Conservation (phyloP, 2,329 filamentous ascomycete species). For the Akanthomyces muscarius region DNA sequence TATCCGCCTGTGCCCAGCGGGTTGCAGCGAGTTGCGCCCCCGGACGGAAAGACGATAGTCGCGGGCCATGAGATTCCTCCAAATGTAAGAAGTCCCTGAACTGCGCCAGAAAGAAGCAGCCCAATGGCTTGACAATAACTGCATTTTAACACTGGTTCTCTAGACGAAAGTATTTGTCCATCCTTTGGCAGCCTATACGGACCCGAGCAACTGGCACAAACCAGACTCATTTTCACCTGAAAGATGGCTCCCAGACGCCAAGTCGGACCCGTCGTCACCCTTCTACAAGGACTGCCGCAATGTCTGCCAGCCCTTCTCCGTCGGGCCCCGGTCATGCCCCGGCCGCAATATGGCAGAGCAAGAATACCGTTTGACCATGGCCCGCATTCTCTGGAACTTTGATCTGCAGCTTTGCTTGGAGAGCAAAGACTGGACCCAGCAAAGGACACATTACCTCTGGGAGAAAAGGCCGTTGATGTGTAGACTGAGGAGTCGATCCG, state of each 20-base stretch:
- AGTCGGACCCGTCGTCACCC: not conserved
- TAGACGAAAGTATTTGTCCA: not conserved
- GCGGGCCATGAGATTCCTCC: not conserved
- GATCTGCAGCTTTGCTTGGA: not conserved
- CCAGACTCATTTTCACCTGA: not conserved
- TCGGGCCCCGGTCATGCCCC: constrained; percentile 1
- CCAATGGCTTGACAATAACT: no score
- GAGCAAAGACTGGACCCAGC: not conserved
- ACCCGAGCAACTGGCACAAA: not conserved
- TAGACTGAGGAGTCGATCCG: not conserved
- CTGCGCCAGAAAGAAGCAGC: not conserved
- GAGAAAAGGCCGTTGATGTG: not conserved
- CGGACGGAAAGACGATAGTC: not conserved
- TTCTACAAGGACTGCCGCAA: constrained; percentile 1
- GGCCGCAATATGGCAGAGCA: not conserved
- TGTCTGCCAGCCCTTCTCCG: not conserved
- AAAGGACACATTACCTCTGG: not conserved
- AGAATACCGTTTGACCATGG: not conserved
- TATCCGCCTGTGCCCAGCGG: not conserved
- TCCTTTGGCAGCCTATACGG: not conserved
- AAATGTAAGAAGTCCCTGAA: not conserved
- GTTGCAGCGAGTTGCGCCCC: not conserved
- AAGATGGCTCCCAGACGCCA: not conserved
- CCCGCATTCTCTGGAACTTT: not conserved
- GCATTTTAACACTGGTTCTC: not conserved